Base-by-base conservation (phyloP, 1,284 basidiomycete genomes). In the Papiliotrema laurentii region DNA sequence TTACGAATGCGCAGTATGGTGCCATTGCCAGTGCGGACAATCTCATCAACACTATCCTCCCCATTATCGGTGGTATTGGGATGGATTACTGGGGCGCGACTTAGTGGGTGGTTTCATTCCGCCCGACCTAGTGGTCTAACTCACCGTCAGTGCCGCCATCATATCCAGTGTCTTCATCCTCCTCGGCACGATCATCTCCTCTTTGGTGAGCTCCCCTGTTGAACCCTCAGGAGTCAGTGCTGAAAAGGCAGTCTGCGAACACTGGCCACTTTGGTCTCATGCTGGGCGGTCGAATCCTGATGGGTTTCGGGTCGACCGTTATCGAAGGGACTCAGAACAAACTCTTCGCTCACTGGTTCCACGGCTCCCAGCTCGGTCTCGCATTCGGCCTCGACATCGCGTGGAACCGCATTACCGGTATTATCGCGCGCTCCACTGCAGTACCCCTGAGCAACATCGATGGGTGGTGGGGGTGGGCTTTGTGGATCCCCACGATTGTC, bases 1-100 rank as follows among this genome's bases (percentile, higher is more conserved):
- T 76, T 45, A 72, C 55, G 45, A 76, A 75, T 49, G 74, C 70
- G 1, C 70, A 74, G 40, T 76, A 74, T 47, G 74, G 72, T 4
- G 59, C 69, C 11, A 70, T 76, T 54, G 47, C 68, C 7, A 72
- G 71, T 5, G 69, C 73, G 4, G 58, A 61, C 14, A 65, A 59
- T 43, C 64, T 76, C 19, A 66, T 75, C 54, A 76, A 76, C 50
- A 71, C 71, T 0, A 53, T 76, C 18, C 58, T 77, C 3, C 76
- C 76, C 3, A 65, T 77, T 45, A 65, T 78, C n/a, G 69, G 71
- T 2, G 76, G 76, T 33, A 61, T 74, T 35, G 60, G 68, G 16
- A 74, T 77, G 59, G 76, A 77, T 55, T 71, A 73, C 49, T 75
- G 70, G 52, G 75, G 69, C 9, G 58, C 59, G 1, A 59, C 63